These are phyloP conservation scores for Calcarisporium arbuscula DNA, from an alignment of 2,329 filamentous ascomycete species.

Conservation along the genomic window DNA sequence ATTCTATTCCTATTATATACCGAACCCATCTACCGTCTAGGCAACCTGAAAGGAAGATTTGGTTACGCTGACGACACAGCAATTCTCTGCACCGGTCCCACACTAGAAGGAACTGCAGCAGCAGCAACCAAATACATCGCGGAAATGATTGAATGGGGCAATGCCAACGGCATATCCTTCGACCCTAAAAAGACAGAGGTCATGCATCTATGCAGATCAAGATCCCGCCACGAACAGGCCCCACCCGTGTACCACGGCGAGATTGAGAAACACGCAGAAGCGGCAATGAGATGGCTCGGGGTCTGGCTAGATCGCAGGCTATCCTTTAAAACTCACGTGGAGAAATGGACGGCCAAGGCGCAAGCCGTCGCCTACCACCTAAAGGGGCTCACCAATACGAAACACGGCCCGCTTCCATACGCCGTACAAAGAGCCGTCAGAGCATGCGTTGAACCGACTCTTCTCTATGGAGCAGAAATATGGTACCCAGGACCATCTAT, in stretches of 20 bases:
- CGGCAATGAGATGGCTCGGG: conserved; percentile 14
- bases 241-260: conserved; percentile 7
- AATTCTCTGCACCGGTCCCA: conserved; percentile 11
- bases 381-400: no score
- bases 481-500: no score
- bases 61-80: conserved; percentile 13
- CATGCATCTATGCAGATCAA: conserved; percentile 18
- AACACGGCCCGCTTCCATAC: no score
- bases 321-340: conserved; percentile 11
- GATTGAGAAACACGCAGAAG: conserved; percentile 1
- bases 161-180: conserved; percentile 13
- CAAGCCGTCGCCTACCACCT: no score
- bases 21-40: conserved; percentile 10
- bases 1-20: conserved; percentile 14
- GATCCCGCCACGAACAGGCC: conserved; percentile 3
- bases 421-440: no score
- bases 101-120: conserved; percentile 6
- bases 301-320: conserved; percentile 13
- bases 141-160: conserved; percentile 11
- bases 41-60: conserved; percentile 2
- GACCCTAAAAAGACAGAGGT: conserved; percentile 15
- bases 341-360: no score
- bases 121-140: conserved; percentile 6
- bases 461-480: no score
- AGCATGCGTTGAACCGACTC: no score